Conservation (phyloP, 1,139 yeast species). For the Geotrichum restrictum region DNA sequence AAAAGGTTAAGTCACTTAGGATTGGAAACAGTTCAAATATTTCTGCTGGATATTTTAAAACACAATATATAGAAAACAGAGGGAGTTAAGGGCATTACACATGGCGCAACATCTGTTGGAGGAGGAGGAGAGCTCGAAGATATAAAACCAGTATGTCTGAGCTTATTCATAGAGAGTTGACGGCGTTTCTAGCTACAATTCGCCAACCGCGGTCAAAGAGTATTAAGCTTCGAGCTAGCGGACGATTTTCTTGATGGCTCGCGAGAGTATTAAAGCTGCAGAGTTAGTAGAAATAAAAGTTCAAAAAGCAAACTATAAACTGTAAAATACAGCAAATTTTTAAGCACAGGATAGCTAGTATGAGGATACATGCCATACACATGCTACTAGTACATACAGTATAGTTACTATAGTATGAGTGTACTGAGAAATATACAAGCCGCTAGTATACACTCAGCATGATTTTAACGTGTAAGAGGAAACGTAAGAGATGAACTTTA, state of each 20-base stretch:
- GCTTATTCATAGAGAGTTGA: neutral
- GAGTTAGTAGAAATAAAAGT: neutral
- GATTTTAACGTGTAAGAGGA: constrained; percentile 6
- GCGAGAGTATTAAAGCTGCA: no score
- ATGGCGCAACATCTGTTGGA: neutral
- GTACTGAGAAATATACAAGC: neutral
- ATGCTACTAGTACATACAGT: neutral
- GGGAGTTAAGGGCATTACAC: neutral
- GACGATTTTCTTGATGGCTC: no score
- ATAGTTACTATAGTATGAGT: neutral
- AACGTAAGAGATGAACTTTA: constrained; percentile 4
- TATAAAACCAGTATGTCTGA: neutral
- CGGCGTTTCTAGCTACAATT: neutral
- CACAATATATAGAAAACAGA: neutral
- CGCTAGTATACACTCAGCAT: neutral
- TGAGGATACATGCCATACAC: no score
- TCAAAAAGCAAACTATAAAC: neutral
- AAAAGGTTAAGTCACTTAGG: constrained; percentile 5
- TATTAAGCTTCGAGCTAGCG: no score
- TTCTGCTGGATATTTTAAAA: neutral
- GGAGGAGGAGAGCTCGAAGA: neutral
- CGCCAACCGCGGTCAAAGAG: neutral
- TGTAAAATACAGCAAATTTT: neutral
- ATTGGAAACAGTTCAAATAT: constrained; percentile 8
- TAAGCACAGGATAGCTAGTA: neutral